phyloP scores from a whole-genome alignment of 306 rosid species.

The Prunus padus region DNA sequence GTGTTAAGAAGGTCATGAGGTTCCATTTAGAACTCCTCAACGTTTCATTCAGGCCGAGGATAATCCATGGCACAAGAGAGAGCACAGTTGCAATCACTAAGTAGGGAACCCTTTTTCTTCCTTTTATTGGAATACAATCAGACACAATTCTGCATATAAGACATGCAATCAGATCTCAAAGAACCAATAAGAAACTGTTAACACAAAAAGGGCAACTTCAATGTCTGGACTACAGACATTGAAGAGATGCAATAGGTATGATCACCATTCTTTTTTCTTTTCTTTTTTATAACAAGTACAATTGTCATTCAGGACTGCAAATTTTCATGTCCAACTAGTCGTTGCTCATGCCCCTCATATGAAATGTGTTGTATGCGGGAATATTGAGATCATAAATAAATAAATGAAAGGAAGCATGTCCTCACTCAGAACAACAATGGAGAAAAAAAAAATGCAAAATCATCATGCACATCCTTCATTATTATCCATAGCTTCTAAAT shows the following conservation, averaged over 20 bases:
- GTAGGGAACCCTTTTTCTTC: conserved; percentile 81
- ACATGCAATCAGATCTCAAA: conserved; percentile 29
- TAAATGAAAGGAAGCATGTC: neutral
- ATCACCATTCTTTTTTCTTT: neutral
- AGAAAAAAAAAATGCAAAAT: neutral
- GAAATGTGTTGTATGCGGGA: neutral
- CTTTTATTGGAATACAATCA: conserved; percentile 80
- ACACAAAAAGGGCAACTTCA: neutral
- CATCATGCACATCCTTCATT: neutral
- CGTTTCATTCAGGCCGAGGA: conserved; percentile 54
- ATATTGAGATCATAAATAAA: too few relatives aligned
- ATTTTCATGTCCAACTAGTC: neutral
- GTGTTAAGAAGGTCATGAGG: conserved; percentile 60
- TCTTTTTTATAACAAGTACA: neutral
- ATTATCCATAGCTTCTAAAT: neutral
- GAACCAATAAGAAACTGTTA: conserved; percentile 13
- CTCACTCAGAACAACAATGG: neutral
- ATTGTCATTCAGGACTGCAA: neutral
- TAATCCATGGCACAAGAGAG: conserved; percentile 75
- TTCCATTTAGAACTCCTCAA: conserved; percentile 65
- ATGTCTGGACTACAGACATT: neutral
- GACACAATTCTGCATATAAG: conserved; percentile 65
- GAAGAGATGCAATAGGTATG: neutral
- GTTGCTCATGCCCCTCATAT: neutral
- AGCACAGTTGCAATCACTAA: conserved; percentile 72